These are phyloP conservation scores for Arthrobotrys megalospora DNA, from an alignment of 2,329 filamentous ascomycete genomes.

Conservation along the genomic window DNA sequence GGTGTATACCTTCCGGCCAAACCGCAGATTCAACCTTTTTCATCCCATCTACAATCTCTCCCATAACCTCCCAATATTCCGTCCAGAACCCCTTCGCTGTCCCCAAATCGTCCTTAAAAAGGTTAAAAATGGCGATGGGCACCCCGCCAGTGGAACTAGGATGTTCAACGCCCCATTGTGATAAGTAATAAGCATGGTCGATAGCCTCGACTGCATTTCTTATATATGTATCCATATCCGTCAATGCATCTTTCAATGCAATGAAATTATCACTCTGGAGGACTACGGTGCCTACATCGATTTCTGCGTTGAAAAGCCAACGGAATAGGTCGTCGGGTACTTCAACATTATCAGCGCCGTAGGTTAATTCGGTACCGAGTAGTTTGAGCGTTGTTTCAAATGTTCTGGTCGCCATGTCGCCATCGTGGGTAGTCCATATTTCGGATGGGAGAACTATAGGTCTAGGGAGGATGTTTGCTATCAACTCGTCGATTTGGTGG, in stretches of 20 bases:
- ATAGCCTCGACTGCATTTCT: constrained; percentile 10
- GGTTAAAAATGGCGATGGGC: background rate
- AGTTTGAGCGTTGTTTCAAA: constrained; percentile 2
- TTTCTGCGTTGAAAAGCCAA: constrained; percentile 33
- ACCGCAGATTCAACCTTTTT: background rate
- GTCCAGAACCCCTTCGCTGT: constrained; percentile 38
- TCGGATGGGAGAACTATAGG: constrained; percentile 12
- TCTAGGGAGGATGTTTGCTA: background rate
- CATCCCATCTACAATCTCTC: constrained; percentile 8
- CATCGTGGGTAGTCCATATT: constrained; percentile 34
- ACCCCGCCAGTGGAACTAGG: background rate
- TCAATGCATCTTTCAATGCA: constrained; percentile 10
- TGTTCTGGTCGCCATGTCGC: background rate
- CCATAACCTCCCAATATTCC: background rate
- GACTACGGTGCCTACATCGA: background rate
- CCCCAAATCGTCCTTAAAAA: constrained; percentile 33
- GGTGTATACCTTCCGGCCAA: background rate
- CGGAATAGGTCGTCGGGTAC: constrained; percentile 23
- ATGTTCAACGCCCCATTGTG: constrained; percentile 27
- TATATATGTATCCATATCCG: constrained; percentile 6
- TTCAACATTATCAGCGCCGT: constrained; percentile 14
- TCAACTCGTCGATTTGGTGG: constrained; percentile 6
- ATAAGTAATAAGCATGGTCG: constrained; percentile 7
- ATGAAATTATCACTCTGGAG: constrained; percentile 16
- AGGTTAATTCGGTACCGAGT: constrained; percentile 1